These are phyloP conservation scores for Gracilaria caudata DNA, from an alignment of 23 red algal species.

Conservation along the genomic window DNA sequence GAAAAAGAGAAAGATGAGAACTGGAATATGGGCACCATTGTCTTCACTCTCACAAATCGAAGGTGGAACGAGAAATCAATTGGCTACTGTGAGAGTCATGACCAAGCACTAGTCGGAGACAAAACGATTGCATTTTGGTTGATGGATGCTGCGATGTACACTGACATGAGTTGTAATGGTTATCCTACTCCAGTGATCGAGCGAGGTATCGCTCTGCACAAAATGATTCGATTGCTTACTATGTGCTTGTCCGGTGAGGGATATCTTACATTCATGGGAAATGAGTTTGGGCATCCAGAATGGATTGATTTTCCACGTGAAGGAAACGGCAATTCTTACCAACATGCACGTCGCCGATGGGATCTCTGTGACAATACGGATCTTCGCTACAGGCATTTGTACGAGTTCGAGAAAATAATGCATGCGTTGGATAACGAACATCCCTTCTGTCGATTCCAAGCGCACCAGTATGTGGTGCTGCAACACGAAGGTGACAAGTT, in stretches of 20 bases:
- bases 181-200: conserved; percentile 70
- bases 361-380: conserved; percentile 82
- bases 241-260: conserved; percentile 93
- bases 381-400: conserved; percentile 86
- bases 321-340: conserved; percentile 95
- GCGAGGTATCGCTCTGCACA: conserved; percentile 97
- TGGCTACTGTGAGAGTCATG: conserved; percentile 97
- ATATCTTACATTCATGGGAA: conserved; percentile 99
- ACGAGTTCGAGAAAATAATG: conserved; percentile 81
- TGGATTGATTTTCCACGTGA: conserved; percentile 99
- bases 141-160: conserved; percentile 99
- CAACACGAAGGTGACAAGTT: conserved; percentile 85
- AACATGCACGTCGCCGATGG: conserved; percentile 95
- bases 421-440: conserved; percentile 75
- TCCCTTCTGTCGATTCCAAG: conserved; percentile 79
- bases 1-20: conserved; percentile 95
- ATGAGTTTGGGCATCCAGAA: conserved; percentile 99
- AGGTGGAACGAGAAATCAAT: conserved; percentile 96
- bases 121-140: conserved; percentile 99
- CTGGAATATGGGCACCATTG: conserved; percentile 99
- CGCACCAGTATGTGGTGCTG: conserved; percentile 92
- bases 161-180: conserved; percentile 76
- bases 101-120: conserved; percentile 98
- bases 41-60: conserved; percentile 92
- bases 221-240: conserved; percentile 96